These are phyloP conservation scores for Rubia tinctorum DNA, from an alignment of 305 asterid species.

Conservation along the genomic window DNA sequence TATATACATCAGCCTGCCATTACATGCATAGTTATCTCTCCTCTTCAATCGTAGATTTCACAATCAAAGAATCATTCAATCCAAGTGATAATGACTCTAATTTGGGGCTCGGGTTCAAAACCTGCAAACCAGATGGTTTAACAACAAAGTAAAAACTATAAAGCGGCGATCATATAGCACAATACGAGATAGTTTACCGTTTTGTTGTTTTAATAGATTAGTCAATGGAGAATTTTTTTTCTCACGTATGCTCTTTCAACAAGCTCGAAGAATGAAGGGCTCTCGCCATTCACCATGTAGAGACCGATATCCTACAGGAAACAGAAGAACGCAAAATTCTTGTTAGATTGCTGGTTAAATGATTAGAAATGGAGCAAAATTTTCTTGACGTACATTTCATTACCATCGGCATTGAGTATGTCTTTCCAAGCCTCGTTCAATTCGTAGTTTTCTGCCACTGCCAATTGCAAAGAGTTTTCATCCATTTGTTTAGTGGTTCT, in stretches of 20 bases:
- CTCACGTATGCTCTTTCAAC: constrained; percentile 85
- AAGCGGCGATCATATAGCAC: neutral
- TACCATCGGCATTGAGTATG: constrained; percentile 86
- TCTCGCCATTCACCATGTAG: constrained; percentile 81
- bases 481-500: constrained; percentile 6
- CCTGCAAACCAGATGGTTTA: constrained; percentile 39
- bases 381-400: constrained; percentile 85
- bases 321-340: constrained; percentile 9
- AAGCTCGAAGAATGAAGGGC: constrained; percentile 76
- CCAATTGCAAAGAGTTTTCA: constrained; percentile 6
- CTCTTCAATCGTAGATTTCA: constrained; percentile 91
- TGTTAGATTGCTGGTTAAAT: neutral
- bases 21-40: constrained; percentile 21
- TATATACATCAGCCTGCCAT: no score
- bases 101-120: constrained; percentile 80
- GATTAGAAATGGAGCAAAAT: neutral
- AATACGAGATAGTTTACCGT: constrained; percentile 39
- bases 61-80: constrained; percentile 59
- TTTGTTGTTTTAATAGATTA: constrained; percentile 62
- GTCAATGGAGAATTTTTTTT: constrained; percentile 94
- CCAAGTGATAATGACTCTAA: constrained; percentile 63
- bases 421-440: constrained; percentile 96
- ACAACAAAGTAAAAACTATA: neutral
- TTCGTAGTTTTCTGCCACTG: constrained; percentile 84
- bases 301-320: constrained; percentile 61